These are phyloP conservation scores for Corymbia citriodora DNA, from an alignment of 441 rosid genomes.

Conservation along the genomic window DNA sequence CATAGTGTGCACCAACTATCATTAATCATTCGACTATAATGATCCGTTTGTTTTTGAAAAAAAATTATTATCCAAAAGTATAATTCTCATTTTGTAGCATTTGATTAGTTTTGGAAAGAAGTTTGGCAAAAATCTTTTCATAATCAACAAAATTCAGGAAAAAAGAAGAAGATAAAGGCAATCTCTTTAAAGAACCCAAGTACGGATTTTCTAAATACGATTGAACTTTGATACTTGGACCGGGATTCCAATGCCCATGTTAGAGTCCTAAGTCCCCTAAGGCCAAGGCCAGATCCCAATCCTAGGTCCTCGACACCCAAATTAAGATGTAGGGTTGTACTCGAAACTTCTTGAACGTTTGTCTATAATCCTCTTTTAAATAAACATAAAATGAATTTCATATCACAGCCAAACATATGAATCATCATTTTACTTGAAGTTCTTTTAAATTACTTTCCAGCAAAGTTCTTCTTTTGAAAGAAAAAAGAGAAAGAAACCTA, in stretches of 20 bases:
- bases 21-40: background rate
- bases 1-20: background rate
- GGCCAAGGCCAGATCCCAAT: fast-evolving
- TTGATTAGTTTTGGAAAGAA: background rate
- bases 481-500: background rate
- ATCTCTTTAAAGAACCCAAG: background rate
- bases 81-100: background rate
- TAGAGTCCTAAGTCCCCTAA: background rate
- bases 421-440: background rate
- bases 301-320: background rate
- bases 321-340: background rate
- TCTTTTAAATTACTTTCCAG: background rate
- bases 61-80: background rate
- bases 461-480: background rate
- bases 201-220: background rate
- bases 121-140: background rate
- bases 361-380: background rate
- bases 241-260: background rate
- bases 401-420: background rate
- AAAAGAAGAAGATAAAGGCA: no score
- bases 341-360: background rate
- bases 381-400: background rate
- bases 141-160: background rate
- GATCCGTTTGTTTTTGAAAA: background rate
- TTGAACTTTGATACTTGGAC: fast-evolving